Conservation (phyloP, 164 flowering plant species). For the Chloranthus sessilifolius region DNA sequence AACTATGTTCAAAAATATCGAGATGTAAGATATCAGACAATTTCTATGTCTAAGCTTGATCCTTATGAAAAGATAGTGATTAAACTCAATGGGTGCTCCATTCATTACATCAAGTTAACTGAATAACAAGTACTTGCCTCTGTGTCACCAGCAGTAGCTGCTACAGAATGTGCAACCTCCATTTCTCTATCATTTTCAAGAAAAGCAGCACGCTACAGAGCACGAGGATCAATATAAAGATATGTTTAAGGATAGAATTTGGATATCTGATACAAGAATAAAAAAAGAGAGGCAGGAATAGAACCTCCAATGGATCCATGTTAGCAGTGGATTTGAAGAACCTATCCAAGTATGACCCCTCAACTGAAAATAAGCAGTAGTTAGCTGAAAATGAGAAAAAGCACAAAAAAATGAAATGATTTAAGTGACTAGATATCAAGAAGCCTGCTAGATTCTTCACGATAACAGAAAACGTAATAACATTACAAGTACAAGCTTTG, state of each 20-base stretch:
- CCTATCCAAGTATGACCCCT: conserved; percentile 77
- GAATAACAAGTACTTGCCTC: conserved; percentile 39
- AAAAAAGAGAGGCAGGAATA: not conserved
- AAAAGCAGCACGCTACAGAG: conserved; percentile 71
- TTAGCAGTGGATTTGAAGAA: conserved; percentile 75
- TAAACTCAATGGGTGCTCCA: too few relatives aligned
- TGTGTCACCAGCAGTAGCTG: conserved; percentile 95
- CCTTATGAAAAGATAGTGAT: not conserved
- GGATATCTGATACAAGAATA: not conserved
- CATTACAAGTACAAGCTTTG: too few relatives aligned
- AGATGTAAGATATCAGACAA: too few relatives aligned
- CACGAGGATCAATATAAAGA: not conserved
- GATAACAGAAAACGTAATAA: too few relatives aligned
- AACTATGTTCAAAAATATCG: too few relatives aligned
- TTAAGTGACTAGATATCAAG: too few relatives aligned
- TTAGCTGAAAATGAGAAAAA: not conserved
- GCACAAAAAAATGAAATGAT: too few relatives aligned
- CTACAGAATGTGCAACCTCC: conserved; percentile 94
- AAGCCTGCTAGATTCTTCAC: too few relatives aligned
- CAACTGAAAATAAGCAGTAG: conserved; percentile 39
- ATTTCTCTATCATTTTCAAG: conserved; percentile 87
- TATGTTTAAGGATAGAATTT: not conserved
- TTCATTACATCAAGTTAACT: not conserved
- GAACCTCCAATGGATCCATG: conserved; percentile 76
- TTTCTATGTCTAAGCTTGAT: not conserved